Conservation (phyloP, 192 early-diverging fungal species). For the Umbelopsis sp. region DNA sequence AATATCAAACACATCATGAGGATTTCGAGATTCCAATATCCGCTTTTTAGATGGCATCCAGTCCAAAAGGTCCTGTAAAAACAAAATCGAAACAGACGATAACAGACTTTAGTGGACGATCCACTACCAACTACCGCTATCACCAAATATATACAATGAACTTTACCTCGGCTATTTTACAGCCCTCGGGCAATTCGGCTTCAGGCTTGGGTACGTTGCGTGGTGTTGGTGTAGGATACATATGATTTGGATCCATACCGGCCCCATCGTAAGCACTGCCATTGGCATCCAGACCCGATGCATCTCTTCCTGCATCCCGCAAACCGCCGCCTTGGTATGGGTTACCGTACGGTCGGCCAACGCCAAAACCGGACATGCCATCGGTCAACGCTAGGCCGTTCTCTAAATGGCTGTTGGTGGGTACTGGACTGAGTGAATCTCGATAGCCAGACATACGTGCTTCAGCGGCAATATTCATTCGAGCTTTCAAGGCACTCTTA, state of each 20-base stretch:
- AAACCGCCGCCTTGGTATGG: background rate
- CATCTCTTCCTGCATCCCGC: background rate
- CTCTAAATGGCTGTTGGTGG: slow-evolving; percentile 1
- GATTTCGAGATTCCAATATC: slow-evolving; percentile 15
- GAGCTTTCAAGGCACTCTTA: slow-evolving; percentile 28
- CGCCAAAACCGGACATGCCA: background rate
- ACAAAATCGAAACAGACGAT: background rate
- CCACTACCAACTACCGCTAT: background rate
- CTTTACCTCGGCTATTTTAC: slow-evolving; percentile 7
- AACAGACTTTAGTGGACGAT: background rate
- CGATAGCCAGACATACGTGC: slow-evolving; percentile 24
- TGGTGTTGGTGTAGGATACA: slow-evolving; percentile 12
- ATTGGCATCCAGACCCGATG: background rate
- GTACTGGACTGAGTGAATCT: slow-evolving; percentile 5
- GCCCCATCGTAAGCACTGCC: background rate
- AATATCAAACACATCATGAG: slow-evolving; percentile 24
- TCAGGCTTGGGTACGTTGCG: slow-evolving; percentile 12
- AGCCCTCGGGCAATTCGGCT: slow-evolving; percentile 9
- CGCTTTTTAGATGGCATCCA: slow-evolving; percentile 19
- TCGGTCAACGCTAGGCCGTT: background rate
- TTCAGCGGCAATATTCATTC: slow-evolving; percentile 37
- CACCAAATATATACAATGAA: background rate
- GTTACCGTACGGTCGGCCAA: background rate
- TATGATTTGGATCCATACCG: background rate
- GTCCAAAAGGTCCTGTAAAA: slow-evolving; percentile 10